Evolutionary conservation across 2,329 filamentous ascomycete genomes (phyloP), one percentile per base, ranked within the genome.

Genomic region (Sarocladium kiliense): DNA sequence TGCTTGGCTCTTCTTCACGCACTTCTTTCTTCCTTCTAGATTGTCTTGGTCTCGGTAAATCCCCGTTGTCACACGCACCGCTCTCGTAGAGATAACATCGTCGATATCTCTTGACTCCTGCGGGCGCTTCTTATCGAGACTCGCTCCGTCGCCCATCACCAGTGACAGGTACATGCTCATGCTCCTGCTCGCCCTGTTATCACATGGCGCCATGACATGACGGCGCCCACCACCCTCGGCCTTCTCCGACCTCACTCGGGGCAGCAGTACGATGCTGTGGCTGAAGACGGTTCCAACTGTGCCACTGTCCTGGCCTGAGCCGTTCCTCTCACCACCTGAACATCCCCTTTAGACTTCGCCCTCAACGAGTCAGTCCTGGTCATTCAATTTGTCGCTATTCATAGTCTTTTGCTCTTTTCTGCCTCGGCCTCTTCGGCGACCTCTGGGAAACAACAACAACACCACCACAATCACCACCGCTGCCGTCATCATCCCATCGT

Each of bases 181-280:
- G 4, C 10, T 44, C n/a, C 18, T 18, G 19, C n/a, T n/a, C n/a
- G n/a, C 10, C 7, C 12, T 30, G 44, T 7, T 27, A 47, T 47
- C 44, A 47, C 44, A 47, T 47, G 44, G 44, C 23, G 25, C 44
- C 44, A 47, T 47, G 44, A 47, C 44, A 47, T 47, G 44, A 47
- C 25, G 23, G 27, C 30, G 23, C 47, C 27, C 37, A 23, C 47
- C 25, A 23, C 47, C 25, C n/a, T 51, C 47, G 47, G 47, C 27
- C 47, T 51, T 51, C 47, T 51, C 47, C 47, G 47, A 25, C 47
- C 19, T 44, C 30, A 32, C 30, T 32, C n/a, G n/a, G n/a, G n/a
- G n/a, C n/a, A n/a, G n/a, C n/a, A n/a, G n/a, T n/a, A 5, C 16
- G 4, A 51, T 19, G 47, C 47, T n/a, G 47, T 25, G 30, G 30